phyloP scores from a whole-genome alignment of 805 yeast species.

The Ogataea philodendri region DNA sequence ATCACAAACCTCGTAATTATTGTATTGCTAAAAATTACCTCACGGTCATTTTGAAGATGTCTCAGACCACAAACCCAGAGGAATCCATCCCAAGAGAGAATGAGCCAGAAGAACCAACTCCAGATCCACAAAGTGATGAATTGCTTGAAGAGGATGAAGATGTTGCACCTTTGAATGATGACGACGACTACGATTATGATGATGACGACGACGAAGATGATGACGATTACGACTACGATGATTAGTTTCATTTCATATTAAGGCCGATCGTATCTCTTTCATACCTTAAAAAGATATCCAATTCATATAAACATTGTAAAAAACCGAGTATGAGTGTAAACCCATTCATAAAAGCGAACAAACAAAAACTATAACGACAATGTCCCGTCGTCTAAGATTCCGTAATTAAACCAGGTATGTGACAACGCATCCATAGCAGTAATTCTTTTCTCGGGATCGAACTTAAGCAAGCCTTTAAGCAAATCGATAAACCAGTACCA shows the following conservation, averaged over 20 bases:
- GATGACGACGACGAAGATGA: conserved; percentile 12
- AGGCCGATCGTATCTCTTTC: too few relatives aligned
- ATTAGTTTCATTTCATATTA: too few relatives aligned
- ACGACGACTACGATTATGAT: conserved; percentile 8
- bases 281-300: too few relatives aligned
- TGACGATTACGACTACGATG: too few relatives aligned
- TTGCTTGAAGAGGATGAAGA: conserved; percentile 11
- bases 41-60: too few relatives aligned
- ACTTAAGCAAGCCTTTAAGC: conserved; percentile 46
- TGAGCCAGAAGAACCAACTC: background rate
- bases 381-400: conserved; percentile 56
- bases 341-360: conserved; percentile 10
- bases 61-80: background rate
- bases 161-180: conserved; percentile 15
- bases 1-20: too few relatives aligned
- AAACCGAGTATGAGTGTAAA: too few relatives aligned
- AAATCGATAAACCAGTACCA: conserved; percentile 75
- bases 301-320: conserved; percentile 8
- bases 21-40: too few relatives aligned
- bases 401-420: conserved; percentile 75
- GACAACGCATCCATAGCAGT: conserved; percentile 54
- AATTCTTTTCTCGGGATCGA: conserved; percentile 50
- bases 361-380: conserved; percentile 8
- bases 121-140: conserved; percentile 6
- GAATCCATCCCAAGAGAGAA: background rate